Conservation (phyloP, 768 basidiomycete genomes). For the Podaxis sp. region DNA sequence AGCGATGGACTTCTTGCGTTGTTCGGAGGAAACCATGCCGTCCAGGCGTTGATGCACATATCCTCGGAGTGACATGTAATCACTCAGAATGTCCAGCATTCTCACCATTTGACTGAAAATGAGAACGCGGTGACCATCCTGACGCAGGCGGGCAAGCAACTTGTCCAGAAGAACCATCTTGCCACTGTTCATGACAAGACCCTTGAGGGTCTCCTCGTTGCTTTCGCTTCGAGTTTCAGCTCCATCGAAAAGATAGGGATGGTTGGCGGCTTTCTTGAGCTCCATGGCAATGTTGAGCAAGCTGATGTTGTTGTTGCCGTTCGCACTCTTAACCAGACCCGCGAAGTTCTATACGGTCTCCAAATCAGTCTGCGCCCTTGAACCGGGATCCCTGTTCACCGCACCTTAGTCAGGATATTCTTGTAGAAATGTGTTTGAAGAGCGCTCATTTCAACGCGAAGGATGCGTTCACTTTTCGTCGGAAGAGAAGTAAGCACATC, state of each 20-base stretch:
- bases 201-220: slow-evolving; percentile 83
- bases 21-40: slow-evolving; percentile 92
- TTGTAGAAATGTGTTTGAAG: slow-evolving; percentile 99
- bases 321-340: slow-evolving; percentile 86
- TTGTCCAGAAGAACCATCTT: slow-evolving; percentile 99
- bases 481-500: slow-evolving; percentile 96
- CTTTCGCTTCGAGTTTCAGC: slow-evolving; percentile 67
- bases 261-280: slow-evolving; percentile 97
- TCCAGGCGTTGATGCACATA: slow-evolving; percentile 95
- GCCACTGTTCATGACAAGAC: slow-evolving; percentile 97
- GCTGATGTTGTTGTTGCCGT: slow-evolving; percentile 88
- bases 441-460: slow-evolving; percentile 95
- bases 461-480: slow-evolving; percentile 96
- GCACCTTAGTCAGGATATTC: slow-evolving; percentile 91
- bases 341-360: slow-evolving; percentile 72
- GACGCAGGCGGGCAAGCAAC: slow-evolving; percentile 82
- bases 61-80: slow-evolving; percentile 89
- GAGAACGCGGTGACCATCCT: slow-evolving; percentile 93
- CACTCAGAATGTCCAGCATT: slow-evolving; percentile 96
- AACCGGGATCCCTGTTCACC: slow-evolving; percentile 15
- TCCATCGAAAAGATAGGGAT: slow-evolving; percentile 97
- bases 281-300: slow-evolving; percentile 99
- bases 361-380: slow-evolving; percentile 4
- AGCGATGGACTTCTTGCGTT: slow-evolving; percentile 92
- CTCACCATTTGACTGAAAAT: slow-evolving; percentile 99